Conservation (phyloP, 2,329 filamentous ascomycete species). For the Apiospora rasikravindrae region DNA sequence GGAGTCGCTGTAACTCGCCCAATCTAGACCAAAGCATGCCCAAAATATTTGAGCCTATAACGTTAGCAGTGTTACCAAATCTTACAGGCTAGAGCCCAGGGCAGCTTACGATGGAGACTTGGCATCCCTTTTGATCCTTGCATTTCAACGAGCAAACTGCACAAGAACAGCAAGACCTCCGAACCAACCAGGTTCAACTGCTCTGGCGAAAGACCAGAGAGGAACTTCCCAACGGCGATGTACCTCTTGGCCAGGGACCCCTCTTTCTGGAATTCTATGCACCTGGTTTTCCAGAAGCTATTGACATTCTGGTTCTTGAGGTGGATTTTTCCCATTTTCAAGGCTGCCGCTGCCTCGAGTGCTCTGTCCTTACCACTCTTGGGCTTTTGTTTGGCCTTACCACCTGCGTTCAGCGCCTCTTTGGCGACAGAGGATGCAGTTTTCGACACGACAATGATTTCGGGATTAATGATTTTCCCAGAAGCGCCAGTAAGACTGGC, state of each 20-base stretch:
- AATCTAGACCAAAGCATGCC: neutral
- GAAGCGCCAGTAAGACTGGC: conserved; percentile 70
- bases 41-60: neutral
- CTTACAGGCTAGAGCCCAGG: conserved; percentile 6
- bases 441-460: conserved; percentile 61
- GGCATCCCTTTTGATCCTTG: neutral
- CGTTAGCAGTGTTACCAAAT: neutral
- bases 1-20: neutral
- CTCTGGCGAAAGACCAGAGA: conserved; percentile 46
- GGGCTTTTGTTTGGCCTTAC: conserved; percentile 29
- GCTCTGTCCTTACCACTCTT: conserved; percentile 46
- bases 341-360: conserved; percentile 38
- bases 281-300: conserved; percentile 50
- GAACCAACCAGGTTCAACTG: conserved; percentile 35
- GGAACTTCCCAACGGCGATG: conserved; percentile 53
- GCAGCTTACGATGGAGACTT: conserved; percentile 25
- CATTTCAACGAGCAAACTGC: conserved; percentile 37
- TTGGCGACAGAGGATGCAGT: neutral
- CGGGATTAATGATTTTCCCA: conserved; percentile 67
- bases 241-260: conserved; percentile 50
- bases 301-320: conserved; percentile 39
- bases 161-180: conserved; percentile 44
- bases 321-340: conserved; percentile 41
- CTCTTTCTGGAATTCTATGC: conserved; percentile 53
- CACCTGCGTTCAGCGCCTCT: conserved; percentile 26